phyloP scores from a whole-genome alignment of 345 rosid species.

The Citrus australasica region DNA sequence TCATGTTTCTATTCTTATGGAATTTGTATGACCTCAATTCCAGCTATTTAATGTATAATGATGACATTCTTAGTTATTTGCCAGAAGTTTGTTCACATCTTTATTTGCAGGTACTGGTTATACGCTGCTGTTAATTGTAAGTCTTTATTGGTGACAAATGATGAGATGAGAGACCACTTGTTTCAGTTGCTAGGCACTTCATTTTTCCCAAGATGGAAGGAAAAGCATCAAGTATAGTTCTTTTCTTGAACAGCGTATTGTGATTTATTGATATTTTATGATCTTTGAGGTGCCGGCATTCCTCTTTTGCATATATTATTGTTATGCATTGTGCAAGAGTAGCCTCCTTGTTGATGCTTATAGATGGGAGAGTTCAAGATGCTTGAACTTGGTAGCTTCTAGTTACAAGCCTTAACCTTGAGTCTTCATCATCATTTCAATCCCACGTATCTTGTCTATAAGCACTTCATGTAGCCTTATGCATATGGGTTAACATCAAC shows the following conservation, averaged over 20 bases:
- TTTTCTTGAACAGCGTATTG: not conserved
- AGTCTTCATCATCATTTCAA: not conserved
- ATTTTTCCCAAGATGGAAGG: constrained; percentile 98
- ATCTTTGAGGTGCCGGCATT: not conserved
- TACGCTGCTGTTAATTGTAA: constrained; percentile 89
- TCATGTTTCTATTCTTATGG: not conserved
- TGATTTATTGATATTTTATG: not conserved
- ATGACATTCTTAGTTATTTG: not conserved
- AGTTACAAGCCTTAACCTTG: not conserved
- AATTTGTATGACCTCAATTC: not conserved
- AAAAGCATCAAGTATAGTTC: constrained; percentile 83
- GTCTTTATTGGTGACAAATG: constrained; percentile 82
- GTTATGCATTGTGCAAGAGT: not conserved
- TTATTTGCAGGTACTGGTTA: constrained; percentile 80
- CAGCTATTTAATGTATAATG: not conserved
- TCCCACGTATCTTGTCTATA: not conserved
- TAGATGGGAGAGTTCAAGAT: not conserved
- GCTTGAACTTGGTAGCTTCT: constrained; percentile 2
- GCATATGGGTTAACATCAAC: not conserved
- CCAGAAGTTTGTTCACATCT: not conserved
- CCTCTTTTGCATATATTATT: not conserved
- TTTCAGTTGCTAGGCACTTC: constrained; percentile 85
- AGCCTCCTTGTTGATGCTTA: not conserved
- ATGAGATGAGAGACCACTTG: constrained; percentile 98
- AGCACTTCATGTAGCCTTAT: not conserved